Conservation (phyloP, 805 yeast genomes). For the Metschnikowia reukaufii region DNA sequence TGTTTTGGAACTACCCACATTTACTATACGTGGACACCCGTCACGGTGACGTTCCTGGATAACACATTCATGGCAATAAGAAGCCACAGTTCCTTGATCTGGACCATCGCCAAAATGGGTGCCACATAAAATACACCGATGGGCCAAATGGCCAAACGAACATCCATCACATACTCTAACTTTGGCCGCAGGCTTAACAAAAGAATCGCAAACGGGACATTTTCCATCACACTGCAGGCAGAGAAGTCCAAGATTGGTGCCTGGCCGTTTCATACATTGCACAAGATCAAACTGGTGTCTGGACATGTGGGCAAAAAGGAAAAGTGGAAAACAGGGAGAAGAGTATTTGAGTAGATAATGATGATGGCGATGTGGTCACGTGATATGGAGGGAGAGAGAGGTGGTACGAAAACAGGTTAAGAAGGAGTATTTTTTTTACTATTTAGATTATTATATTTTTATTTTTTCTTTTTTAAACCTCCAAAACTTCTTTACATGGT, state of each 20-base stretch:
- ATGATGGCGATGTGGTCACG: no score
- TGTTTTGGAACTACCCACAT: conserved; percentile 73
- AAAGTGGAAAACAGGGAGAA: not conserved
- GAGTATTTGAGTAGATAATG: not conserved
- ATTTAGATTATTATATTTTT: no score
- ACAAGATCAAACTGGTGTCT: conserved; percentile 85
- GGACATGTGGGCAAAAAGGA: conserved; percentile 52
- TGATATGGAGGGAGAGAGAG: no score
- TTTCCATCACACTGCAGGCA: conserved; percentile 89
- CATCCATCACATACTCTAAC: conserved; percentile 86
- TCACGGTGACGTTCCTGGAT: conserved; percentile 76
- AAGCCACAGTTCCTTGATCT: conserved; percentile 49
- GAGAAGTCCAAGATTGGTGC: conserved; percentile 64
- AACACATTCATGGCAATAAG: conserved; percentile 85
- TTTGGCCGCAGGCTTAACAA: conserved; percentile 63
- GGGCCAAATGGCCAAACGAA: conserved; percentile 63
- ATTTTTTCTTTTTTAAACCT: no score
- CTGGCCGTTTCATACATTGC: conserved; percentile 84
- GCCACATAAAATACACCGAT: conserved; percentile 80
- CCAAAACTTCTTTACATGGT: no score
- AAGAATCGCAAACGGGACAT: conserved; percentile 89
- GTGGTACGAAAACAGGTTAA: no score
- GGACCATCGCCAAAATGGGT: conserved; percentile 55
- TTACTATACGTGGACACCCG: conserved; percentile 86
- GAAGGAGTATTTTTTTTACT: no score